Conservation (phyloP, 2,329 filamentous ascomycete species). For the Dryadomyces quercus-mongolicae region DNA sequence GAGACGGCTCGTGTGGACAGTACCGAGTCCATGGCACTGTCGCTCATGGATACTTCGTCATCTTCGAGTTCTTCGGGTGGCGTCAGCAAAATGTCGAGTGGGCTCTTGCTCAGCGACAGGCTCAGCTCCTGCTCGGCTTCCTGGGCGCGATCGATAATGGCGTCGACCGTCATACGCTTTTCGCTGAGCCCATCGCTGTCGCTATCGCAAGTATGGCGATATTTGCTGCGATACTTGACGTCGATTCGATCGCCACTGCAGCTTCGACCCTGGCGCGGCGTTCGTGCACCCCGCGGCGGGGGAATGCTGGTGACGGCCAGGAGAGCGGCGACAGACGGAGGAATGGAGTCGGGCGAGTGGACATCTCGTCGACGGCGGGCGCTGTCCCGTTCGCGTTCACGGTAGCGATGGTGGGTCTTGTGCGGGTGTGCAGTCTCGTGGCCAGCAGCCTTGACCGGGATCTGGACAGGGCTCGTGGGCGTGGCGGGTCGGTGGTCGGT, state of each 20-base stretch:
- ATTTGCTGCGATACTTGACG: neutral
- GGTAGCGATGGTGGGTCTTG: slow-evolving; percentile 19
- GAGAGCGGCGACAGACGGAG: slow-evolving; percentile 47
- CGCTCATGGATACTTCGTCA: slow-evolving; percentile 34
- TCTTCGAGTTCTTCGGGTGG: slow-evolving; percentile 46
- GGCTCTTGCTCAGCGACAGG: slow-evolving; percentile 38
- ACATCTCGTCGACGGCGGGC: slow-evolving; percentile 19
- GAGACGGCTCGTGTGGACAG: slow-evolving; percentile 45
- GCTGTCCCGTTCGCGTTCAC: slow-evolving; percentile 13
- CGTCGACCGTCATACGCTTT: slow-evolving; percentile 40
- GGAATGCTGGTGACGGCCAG: slow-evolving; percentile 52
- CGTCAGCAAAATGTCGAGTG: slow-evolving; percentile 46
- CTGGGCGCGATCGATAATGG: slow-evolving; percentile 40
- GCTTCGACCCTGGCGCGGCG: neutral
- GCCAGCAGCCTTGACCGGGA: slow-evolving; percentile 32
- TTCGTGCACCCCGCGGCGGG: slow-evolving; percentile 24
- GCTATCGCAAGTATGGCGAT: neutral
- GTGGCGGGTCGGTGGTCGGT: slow-evolving; percentile 19
- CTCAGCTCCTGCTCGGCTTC: slow-evolving; percentile 48
- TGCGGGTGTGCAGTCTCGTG: slow-evolving; percentile 22
- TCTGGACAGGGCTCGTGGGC: slow-evolving; percentile 41
- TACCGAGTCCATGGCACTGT: slow-evolving; percentile 37
- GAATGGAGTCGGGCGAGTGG: slow-evolving; percentile 41
- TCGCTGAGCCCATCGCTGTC: slow-evolving; percentile 7
- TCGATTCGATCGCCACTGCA: neutral